Evolutionary conservation across 106 monocot genomes (phyloP).

Genomic region (Triglochin maritima): DNA sequence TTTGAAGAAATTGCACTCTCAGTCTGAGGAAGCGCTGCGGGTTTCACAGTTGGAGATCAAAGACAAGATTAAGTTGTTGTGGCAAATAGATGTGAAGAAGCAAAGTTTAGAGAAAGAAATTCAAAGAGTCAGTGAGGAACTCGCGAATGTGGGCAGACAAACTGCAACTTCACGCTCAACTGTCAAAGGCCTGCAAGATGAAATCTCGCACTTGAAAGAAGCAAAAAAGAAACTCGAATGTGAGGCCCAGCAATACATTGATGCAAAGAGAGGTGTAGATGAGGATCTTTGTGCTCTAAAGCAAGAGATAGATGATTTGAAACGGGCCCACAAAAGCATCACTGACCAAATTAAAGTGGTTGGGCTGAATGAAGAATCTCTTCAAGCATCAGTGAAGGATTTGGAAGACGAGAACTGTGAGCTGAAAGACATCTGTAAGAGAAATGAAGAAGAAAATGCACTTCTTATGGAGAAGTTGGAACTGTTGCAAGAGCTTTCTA

Average conservation of each 20-base stretch:
- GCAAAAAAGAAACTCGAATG: constrained; percentile 8
- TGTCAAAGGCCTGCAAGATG: constrained; percentile 30
- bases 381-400: constrained; percentile 38
- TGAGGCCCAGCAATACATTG: neutral
- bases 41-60: constrained; percentile 8
- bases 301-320: constrained; percentile 24
- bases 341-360: constrained; percentile 30
- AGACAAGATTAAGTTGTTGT: constrained; percentile 6
- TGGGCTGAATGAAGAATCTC: constrained; percentile 23
- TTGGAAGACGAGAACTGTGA: constrained; percentile 33
- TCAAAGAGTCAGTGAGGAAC: constrained; percentile 28
- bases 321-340: constrained; percentile 25
- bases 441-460: constrained; percentile 35
- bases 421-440: constrained; percentile 34
- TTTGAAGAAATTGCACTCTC: constrained; percentile 30
- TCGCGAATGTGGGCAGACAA: constrained; percentile 25
- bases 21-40: constrained; percentile 11
- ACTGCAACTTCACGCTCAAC: constrained; percentile 17
- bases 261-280: constrained; percentile 7
- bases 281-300: neutral
- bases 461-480: constrained; percentile 31
- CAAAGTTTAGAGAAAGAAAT: constrained; percentile 41
- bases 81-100: constrained; percentile 8
- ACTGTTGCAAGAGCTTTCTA: constrained; percentile 38
- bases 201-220: constrained; percentile 9